Evolutionary conservation across 495 filamentous ascomycete species (phyloP).

Genomic region (Jackrogersella minutella): DNA sequence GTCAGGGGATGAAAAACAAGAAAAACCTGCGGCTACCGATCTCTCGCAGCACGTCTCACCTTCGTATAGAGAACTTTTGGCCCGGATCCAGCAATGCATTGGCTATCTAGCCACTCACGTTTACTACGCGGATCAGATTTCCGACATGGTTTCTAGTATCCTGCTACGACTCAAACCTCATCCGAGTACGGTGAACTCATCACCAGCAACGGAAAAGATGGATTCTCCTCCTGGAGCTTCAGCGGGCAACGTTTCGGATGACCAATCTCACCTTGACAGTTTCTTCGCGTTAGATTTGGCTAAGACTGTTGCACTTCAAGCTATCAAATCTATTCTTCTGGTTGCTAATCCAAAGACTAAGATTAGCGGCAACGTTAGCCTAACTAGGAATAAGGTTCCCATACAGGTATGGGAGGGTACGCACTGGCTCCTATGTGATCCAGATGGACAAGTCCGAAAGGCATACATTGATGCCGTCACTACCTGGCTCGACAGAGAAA

Average conservation of each 20-base stretch:
- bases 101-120: conserved; percentile 89
- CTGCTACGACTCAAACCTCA: conserved; percentile 76
- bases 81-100: conserved; percentile 76
- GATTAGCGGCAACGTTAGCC: conserved; percentile 64
- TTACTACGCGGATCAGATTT: conserved; percentile 93
- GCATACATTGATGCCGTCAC: conserved; percentile 84
- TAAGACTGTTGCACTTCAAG: conserved; percentile 77
- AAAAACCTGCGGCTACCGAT: conserved; percentile 34
- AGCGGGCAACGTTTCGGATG: conserved; percentile 44
- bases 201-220: conserved; percentile 50
- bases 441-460: conserved; percentile 75
- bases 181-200: conserved; percentile 49
- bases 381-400: conserved; percentile 75
- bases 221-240: conserved; percentile 44
- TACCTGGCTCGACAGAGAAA: conserved; percentile 83
- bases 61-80: conserved; percentile 64
- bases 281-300: conserved; percentile 79
- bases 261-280: conserved; percentile 57
- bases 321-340: conserved; percentile 79
- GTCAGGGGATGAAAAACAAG: conserved; percentile 32
- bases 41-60: conserved; percentile 33
- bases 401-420: conserved; percentile 90
- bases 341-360: conserved; percentile 75
- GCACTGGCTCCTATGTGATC: conserved; percentile 84
- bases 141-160: conserved; percentile 86